Evolutionary conservation across 345 rosid genomes (phyloP).

Genomic region (Hypericum perforatum): DNA sequence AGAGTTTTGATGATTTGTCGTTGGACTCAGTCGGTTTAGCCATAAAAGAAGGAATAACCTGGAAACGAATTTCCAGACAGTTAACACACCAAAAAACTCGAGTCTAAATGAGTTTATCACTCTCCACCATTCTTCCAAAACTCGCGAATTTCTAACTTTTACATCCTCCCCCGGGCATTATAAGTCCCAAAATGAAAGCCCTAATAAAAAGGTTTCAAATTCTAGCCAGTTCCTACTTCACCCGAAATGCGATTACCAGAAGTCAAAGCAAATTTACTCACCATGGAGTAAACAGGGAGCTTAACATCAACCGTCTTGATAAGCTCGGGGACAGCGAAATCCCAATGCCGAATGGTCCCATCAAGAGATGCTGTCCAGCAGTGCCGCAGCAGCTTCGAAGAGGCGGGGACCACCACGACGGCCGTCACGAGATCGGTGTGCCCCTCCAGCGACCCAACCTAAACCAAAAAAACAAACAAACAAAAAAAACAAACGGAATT

Average conservation of each 20-base stretch:
- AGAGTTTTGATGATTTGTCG: conserved; percentile 28
- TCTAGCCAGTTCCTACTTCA: too few species aligned
- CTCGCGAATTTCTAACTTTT: too few species aligned
- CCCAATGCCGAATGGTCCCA: conserved; percentile 88
- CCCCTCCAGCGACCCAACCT: conserved; percentile 72
- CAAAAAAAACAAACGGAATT: background rate
- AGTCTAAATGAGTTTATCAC: too few species aligned
- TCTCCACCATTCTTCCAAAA: too few species aligned
- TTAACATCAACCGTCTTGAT: conserved; percentile 53
- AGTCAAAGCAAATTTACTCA: conserved; percentile 5
- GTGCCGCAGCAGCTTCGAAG: conserved; percentile 40
- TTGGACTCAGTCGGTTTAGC: conserved; percentile 24
- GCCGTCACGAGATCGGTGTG: conserved; percentile 69
- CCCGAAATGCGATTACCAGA: too few species aligned
- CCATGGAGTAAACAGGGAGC: conserved; percentile 73
- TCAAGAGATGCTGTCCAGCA: conserved; percentile 97
- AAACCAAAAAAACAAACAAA: background rate
- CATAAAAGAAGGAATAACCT: conserved; percentile 79
- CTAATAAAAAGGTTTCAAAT: too few species aligned
- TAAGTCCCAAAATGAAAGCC: too few species aligned
- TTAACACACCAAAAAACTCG: too few species aligned
- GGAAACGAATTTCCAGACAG: conserved; percentile 6
- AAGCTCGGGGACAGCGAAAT: conserved; percentile 65
- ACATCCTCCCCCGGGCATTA: too few species aligned
- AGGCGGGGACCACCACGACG: conserved; percentile 61